These are phyloP conservation scores for Acanthamoeba castellanii DNA, from an alignment of 208 protist species.

Conservation along the genomic window DNA sequence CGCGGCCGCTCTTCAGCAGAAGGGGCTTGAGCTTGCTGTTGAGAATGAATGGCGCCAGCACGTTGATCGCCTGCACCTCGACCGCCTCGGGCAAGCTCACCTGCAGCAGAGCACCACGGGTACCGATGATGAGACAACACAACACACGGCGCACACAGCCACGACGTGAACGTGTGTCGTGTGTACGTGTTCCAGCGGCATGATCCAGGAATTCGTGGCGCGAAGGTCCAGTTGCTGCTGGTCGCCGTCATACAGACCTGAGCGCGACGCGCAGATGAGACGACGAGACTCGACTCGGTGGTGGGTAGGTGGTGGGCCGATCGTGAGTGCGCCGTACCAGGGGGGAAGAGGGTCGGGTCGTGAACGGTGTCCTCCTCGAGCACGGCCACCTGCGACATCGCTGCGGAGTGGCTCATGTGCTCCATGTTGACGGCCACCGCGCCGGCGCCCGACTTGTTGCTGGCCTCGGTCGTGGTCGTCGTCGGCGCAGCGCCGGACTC, in stretches of 20 bases:
- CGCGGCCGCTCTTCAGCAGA: slow-evolving; percentile 88
- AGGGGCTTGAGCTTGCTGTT: slow-evolving; percentile 94
- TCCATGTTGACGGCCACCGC: neutral
- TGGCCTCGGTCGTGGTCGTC: neutral
- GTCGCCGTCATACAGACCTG: slow-evolving; percentile 3
- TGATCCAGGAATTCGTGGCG: slow-evolving; percentile 69
- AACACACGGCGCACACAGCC: slow-evolving; percentile 67
- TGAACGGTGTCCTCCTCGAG: slow-evolving; percentile 78
- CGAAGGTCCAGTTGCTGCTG: slow-evolving; percentile 60
- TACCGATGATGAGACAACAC: neutral
- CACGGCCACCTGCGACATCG: slow-evolving; percentile 85
- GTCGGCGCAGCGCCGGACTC: no score
- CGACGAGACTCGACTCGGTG: neutral
- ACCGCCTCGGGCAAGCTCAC: slow-evolving; percentile 45
- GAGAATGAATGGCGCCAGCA: slow-evolving; percentile 96
- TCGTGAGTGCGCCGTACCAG: slow-evolving; percentile 7
- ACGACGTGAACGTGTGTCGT: slow-evolving; percentile 83
- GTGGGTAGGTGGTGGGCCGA: no score
- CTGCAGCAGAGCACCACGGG: neutral
- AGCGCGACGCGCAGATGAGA: slow-evolving; percentile 35
- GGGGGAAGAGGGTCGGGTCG: slow-evolving; percentile 78
- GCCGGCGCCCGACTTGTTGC: neutral
- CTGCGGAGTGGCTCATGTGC: slow-evolving; percentile 42
- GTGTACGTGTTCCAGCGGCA: slow-evolving; percentile 90
- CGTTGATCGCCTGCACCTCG: slow-evolving; percentile 95